Conservation (phyloP, 2,329 filamentous ascomycete genomes). For the Apiospora rasikravindrae region DNA sequence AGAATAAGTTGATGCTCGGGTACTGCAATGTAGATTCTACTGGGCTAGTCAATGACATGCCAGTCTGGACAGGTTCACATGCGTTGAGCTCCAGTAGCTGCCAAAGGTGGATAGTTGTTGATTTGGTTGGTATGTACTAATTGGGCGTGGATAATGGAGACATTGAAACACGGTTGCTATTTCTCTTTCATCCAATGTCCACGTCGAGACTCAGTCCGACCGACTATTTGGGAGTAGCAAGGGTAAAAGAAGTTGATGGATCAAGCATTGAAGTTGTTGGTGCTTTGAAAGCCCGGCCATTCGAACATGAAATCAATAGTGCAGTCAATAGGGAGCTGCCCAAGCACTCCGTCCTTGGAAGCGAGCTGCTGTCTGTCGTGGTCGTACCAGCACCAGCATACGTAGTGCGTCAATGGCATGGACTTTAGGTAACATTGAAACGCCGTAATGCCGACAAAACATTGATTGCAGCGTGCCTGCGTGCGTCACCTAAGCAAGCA, state of each 20-base stretch:
- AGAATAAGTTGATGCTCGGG: background rate
- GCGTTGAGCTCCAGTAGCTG: slow-evolving; percentile 8
- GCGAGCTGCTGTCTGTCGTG: background rate
- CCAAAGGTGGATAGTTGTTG: slow-evolving; percentile 11
- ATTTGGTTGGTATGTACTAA: slow-evolving; percentile 12
- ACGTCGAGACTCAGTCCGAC: background rate
- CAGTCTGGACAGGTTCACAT: slow-evolving; percentile 2
- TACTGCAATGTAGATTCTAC: background rate
- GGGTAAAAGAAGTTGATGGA: background rate
- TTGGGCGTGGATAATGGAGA: slow-evolving; percentile 13
- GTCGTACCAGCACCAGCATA: background rate
- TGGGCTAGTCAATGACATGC: slow-evolving; percentile 11
- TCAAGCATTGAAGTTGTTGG: background rate
- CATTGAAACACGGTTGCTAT: slow-evolving; percentile 14
- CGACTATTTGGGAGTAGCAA: slow-evolving; percentile 1
- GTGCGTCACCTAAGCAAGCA: too few species aligned
- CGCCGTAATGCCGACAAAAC: slow-evolving; percentile 2
- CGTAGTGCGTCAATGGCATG: background rate
- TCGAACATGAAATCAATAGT: background rate
- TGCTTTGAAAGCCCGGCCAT: background rate
- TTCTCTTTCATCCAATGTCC: slow-evolving; percentile 9
- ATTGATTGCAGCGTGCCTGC: too few species aligned
- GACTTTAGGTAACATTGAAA: slow-evolving; percentile 1
- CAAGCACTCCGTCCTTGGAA: background rate
- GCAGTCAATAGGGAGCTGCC: background rate